Conservation (phyloP, 805 yeast genomes). For the Zygosaccharomyces siamensis region DNA sequence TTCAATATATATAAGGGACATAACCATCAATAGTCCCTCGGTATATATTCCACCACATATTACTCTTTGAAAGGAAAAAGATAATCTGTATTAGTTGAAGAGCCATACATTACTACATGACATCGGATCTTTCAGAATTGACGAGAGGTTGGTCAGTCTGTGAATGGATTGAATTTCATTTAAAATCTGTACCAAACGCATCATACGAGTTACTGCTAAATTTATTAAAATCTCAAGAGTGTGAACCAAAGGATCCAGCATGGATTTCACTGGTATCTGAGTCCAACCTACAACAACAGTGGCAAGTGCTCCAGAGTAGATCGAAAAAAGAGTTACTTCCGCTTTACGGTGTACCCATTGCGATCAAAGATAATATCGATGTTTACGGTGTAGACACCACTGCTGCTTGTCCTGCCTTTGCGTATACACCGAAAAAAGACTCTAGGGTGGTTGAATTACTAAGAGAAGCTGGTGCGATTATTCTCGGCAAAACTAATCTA, state of each 20-base stretch:
- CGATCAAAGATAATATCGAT: conserved; percentile 92
- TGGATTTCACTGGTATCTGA: conserved; percentile 79
- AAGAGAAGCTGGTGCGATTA: conserved; percentile 85
- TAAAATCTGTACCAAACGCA: conserved; percentile 51
- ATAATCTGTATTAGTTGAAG: neutral
- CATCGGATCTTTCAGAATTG: conserved; percentile 4
- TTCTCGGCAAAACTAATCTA: conserved; percentile 88
- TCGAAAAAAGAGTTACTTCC: conserved; percentile 52
- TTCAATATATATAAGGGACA: neutral
- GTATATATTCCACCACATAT: neutral
- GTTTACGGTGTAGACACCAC: conserved; percentile 79
- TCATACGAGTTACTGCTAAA: conserved; percentile 48
- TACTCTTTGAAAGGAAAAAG: neutral
- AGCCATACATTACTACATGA: neutral
- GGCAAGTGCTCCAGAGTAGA: conserved; percentile 66
- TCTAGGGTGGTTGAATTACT: conserved; percentile 71
- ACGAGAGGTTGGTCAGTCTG: conserved; percentile 68
- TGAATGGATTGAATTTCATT: conserved; percentile 74
- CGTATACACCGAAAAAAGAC: conserved; percentile 63
- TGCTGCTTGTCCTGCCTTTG: conserved; percentile 89
- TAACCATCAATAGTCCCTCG: neutral
- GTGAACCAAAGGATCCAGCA: conserved; percentile 64
- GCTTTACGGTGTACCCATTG: conserved; percentile 91
- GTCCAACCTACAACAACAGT: conserved; percentile 66
- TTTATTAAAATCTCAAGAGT: conserved; percentile 45